phyloP scores from a whole-genome alignment of 2,329 filamentous ascomycete genomes.

The Simplicillium sp. region DNA sequence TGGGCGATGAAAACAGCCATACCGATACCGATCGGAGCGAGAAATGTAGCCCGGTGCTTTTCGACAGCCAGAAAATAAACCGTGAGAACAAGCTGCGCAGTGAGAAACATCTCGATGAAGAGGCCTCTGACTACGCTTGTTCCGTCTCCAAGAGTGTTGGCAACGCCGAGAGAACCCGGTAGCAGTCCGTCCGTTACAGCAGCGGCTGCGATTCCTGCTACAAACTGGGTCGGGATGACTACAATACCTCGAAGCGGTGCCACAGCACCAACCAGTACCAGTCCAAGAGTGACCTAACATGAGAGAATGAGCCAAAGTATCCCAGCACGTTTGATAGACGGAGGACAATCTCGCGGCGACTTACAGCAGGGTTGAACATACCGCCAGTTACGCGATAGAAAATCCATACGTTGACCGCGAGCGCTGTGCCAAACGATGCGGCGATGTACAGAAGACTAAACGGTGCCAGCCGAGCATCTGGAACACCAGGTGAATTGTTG shows the following conservation, averaged over 20 bases:
- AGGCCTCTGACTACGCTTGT: conserved; percentile 46
- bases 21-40: conserved; percentile 65
- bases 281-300: conserved; percentile 45
- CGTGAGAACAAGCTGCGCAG: conserved; percentile 51
- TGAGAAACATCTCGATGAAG: conserved; percentile 60
- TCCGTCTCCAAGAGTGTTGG: conserved; percentile 42
- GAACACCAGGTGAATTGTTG: conserved; percentile 17
- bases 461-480: conserved; percentile 17
- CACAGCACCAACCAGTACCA: conserved; percentile 49
- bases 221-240: conserved; percentile 46
- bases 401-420: conserved; percentile 46
- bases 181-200: conserved; percentile 47
- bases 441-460: conserved; percentile 38
- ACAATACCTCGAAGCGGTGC: conserved; percentile 39
- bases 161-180: conserved; percentile 44
- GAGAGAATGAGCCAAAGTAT: no score
- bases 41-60: conserved; percentile 63
- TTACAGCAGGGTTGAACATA: conserved; percentile 41
- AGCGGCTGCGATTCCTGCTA: conserved; percentile 49
- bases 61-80: conserved; percentile 63
- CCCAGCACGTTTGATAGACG: no score
- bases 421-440: conserved; percentile 36
- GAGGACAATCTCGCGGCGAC: no score
- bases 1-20: conserved; percentile 56
- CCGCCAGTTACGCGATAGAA: conserved; percentile 45